Base-by-base conservation (phyloP, 2,329 filamentous ascomycete genomes). In the Clarireedia sp. region DNA sequence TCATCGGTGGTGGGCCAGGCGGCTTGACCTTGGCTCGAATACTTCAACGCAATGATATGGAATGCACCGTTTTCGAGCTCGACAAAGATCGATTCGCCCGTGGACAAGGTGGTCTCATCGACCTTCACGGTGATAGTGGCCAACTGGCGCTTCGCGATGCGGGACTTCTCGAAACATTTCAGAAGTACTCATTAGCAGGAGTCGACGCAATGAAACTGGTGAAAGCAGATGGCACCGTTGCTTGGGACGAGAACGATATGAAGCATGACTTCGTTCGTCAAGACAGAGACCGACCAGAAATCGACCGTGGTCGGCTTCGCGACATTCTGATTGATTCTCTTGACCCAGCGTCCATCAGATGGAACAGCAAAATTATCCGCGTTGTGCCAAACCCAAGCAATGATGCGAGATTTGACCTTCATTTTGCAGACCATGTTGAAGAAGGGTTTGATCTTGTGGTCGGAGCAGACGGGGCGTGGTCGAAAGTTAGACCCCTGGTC, bases 71-170 rank as follows among this genome's bases (percentile, higher is more conserved):
- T 16, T 71, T 67, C 45, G 69, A 72, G 57, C 64, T 65, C 3
- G 66, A 71, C 17, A n/a, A 24, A 3, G 43, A 47, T 10, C 56
- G 52, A 26, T 37, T 45, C 24, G 48, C 48, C 37, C 59, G 60
- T 10, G 57, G 51, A 10, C 59, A 62, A 57, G 61, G 62, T 2
- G 78, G 77, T 1, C 78, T 77, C 24, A 66, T 81, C 5, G 78
- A 78, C 50, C 76, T 81, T 52, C 69, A 70, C 45, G 61, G 63
- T 3, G 48, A 64, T 21, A 57, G 59, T 0, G 69, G 69, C 0
- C 69, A 70, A 55, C 60, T 54, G 17, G 68, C 68, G 2, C 60
- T 70, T n/a, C 43, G 57, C 17, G 67, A 67, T 44, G 68, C 67
- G 1, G 68, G 67, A 1, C 60, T 70, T 1, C 54, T 68, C 3